These are phyloP conservation scores for Amanita rimosa DNA, from an alignment of 768 basidiomycete genomes.

Conservation along the genomic window DNA sequence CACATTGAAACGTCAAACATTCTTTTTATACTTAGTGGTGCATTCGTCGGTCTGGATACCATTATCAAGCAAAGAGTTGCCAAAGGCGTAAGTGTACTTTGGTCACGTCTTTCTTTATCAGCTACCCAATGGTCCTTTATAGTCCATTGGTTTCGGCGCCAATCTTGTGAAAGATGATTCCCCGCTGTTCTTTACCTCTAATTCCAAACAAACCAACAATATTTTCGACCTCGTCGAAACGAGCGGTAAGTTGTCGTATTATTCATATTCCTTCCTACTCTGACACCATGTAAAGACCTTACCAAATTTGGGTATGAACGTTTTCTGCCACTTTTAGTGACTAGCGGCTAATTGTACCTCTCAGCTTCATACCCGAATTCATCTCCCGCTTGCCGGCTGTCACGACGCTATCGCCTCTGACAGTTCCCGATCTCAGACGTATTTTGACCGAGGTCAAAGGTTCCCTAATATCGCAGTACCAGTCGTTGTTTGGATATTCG, in stretches of 20 bases:
- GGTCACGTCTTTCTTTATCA: conserved; percentile 1
- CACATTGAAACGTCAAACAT: conserved; percentile 85
- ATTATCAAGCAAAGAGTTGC: conserved; percentile 71
- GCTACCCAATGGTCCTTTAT: conserved; percentile 5
- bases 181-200: conserved; percentile 72
- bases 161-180: conserved; percentile 28
- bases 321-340: neutral
- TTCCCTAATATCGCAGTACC: conserved; percentile 84
- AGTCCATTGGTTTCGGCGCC: conserved; percentile 84
- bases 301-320: conserved; percentile 62
- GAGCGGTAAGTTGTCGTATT: conserved; percentile 29
- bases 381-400: conserved; percentile 89
- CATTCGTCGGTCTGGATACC: conserved; percentile 85
- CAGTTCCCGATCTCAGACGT: conserved; percentile 72
- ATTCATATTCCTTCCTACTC: neutral
- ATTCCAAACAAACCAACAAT: conserved; percentile 41
- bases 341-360: neutral
- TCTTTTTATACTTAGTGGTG: conserved; percentile 91
- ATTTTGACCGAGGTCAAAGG: conserved; percentile 90
- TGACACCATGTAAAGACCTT: conserved; percentile 42
- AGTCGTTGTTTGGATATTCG: conserved; percentile 71
- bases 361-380: conserved; percentile 90
- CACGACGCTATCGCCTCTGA: conserved; percentile 71
- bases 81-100: conserved; percentile 69
- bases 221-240: conserved; percentile 66